Base-by-base conservation (phyloP, 129 eudicot genomes). In the Pseudognaphalium luteoalbum region DNA sequence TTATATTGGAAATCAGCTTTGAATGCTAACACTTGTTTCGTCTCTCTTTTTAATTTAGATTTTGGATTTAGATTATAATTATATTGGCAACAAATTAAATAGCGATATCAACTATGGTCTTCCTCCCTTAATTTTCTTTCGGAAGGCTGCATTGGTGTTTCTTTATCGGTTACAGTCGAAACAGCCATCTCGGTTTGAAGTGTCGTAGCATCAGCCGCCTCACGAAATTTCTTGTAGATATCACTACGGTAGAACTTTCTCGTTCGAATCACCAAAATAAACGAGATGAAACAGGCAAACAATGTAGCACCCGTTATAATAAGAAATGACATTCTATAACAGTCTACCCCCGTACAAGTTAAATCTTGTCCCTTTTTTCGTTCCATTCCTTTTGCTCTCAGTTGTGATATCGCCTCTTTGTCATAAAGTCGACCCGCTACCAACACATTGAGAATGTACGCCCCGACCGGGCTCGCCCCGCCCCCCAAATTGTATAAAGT, bases 211-310 rank as follows among this genome's bases (percentile, higher is more conserved):
- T 70, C 76, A 0, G 81, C 73, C 6, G 79, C 81, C 11, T 85
- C 92, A 15, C 89, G 81, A 72, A 88, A 93, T 83, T 87, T 93
- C 84, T 85, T 88, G 79, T 93, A 93, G 3, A 93, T 93, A 72
- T 90, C 98, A 59, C 95, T 77, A 15, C 68, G 85, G 52, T 93
- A 93, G 52, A 93, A 93, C 37, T 83, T 81, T 71, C 85, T 83
- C 2, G 98, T 93, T 16, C 97, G 83, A 0, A 93, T 14, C 73
- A 90, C 92, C 77, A 90, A 77, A 44, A 88, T 17, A 16, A 88
- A 74, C 2, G 98, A 93, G 57, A 93, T 86, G 6, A 90, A 9
- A 70, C 84, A 47, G 0, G 90, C 97, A 34, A 86, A 73, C 22
- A 88, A 2, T 0, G 98, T 88, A 0, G 83, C 81, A 2, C 62